Percentiles rank a stretch among this genome's conserved stretches.
Evolutionary conservation across 805 yeast genomes (phyloP).

Genomic region (Monosporozyma servazzii): DNA sequence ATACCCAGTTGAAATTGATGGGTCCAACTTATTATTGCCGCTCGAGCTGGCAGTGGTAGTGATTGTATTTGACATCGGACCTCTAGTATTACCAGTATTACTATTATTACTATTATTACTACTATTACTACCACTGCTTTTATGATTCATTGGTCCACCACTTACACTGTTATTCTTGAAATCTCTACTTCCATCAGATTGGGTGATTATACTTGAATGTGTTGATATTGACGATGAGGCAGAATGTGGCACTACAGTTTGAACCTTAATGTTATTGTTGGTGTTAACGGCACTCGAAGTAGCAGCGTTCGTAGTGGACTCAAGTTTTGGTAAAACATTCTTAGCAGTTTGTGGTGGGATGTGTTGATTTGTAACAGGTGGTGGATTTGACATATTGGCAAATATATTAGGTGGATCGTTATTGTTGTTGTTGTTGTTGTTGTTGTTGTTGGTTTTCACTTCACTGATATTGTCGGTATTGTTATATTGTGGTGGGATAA

Average conservation of each 20-base stretch:
- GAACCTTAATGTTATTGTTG: not conserved
- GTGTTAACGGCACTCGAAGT: not conserved
- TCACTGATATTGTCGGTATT: conserved; percentile 2
- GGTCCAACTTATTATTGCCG: conserved; percentile 2
- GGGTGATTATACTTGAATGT: not conserved
- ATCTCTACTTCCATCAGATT: not conserved
- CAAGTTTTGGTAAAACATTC: not conserved
- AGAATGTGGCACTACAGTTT: not conserved
- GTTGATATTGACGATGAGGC: not conserved
- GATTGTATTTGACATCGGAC: not conserved
- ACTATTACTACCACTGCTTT: conserved; percentile 7
- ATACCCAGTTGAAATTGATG: conserved; percentile 8
- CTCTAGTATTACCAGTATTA: not conserved
- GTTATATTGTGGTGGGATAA: not conserved
- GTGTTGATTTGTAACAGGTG: not conserved
- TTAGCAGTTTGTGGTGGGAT: no score
- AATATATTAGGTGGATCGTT: not conserved
- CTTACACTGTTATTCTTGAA: not conserved
- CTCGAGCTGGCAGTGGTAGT: not conserved
- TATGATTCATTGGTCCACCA: not conserved
- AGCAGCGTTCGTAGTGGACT: not conserved
- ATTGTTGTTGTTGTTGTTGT: not conserved
- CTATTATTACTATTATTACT: conserved; percentile 10
- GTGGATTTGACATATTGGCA: conserved; percentile 1
- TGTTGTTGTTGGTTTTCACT: not conserved